Percentiles rank a stretch among this genome's conserved stretches.
Conservation (phyloP, 2,329 filamentous ascomycete genomes). For the Mycosphaerella arachidis region DNA sequence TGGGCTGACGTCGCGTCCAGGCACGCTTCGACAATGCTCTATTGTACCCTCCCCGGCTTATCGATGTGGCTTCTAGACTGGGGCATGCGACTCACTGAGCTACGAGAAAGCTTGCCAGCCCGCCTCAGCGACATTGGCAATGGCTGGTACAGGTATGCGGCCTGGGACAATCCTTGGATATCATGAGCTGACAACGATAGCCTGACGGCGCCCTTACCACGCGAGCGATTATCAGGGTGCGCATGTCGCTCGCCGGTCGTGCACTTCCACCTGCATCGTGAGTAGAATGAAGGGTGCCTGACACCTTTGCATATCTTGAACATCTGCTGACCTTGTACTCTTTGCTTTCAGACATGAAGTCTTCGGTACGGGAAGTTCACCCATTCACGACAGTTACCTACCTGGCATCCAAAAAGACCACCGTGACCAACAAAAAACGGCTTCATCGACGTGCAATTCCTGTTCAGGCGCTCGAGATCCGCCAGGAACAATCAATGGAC, state of each 20-base stretch:
- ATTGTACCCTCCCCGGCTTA: conserved; percentile 16
- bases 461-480: neutral
- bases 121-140: conserved; percentile 5
- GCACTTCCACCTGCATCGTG: conserved; percentile 17
- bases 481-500: conserved; percentile 7
- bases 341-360: too few relatives aligned
- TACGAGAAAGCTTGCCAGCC: conserved; percentile 8
- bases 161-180: neutral
- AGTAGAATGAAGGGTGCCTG: too few relatives aligned
- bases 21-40: conserved; percentile 18
- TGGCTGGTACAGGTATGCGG: conserved; percentile 12
- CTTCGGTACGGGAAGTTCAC: conserved; percentile 11
- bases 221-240: conserved; percentile 12
- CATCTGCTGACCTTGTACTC: too few relatives aligned
- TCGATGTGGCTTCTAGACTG: conserved; percentile 17
- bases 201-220: conserved; percentile 11
- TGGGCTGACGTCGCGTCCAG: neutral
- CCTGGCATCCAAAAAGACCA: conserved; percentile 10
- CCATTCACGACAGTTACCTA: conserved; percentile 14
- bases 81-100: conserved; percentile 10
- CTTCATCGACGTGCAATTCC: neutral
- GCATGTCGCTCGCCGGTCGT: conserved; percentile 12
- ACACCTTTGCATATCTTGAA: too few relatives aligned
- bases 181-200: conserved; percentile 1
- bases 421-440: neutral